Base-by-base conservation (phyloP, 768 basidiomycete species). In the Leccinum disarticulatum region DNA sequence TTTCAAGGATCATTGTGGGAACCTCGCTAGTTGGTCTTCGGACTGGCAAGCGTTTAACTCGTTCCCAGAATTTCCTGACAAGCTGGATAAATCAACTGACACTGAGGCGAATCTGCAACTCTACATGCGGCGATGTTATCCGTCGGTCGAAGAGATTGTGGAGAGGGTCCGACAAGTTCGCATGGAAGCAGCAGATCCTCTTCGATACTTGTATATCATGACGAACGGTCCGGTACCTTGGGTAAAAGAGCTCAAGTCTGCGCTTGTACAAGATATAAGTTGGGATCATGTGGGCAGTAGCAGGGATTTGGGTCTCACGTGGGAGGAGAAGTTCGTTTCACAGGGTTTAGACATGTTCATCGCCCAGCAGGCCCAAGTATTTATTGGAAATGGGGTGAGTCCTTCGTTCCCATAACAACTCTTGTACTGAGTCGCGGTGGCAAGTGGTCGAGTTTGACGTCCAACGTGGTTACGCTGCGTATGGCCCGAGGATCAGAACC, bases 311-410 rank as follows among this genome's bases (percentile, higher is more conserved):
- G 56, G 63, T 25, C 33, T 82, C 5, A 77, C 72, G 6, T 68
- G 68, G 67, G 79, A 81, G 62, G 74, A 85, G 64, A 70, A 71
- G 55, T 78, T 75, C 52, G 75, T 81, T 43, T 71, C 73, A 14
- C 79, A 82, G 63, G 77, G 75, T 41, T 56, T 83, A 55, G 83
- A 84, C 64, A 84, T 85, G 81, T 74, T 75, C 52, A 71, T 84
- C 38, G 81, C 77, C 19, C 70, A 77, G 57, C 70, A 73, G 51
- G 80, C 83, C 13, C 77, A 82, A 58, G 74, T 79, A 22, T 79
- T 85, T 58, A 69, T 85, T 46, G 84, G 83, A 1, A 84, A 84
- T 54, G 84, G 83, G 65, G 81, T 82, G 46, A 63, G 81, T 63
- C 19, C 8, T 19, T 7, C 33, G 6, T n/a, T 27, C 52, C 35